Conservation (phyloP, 805 yeast species). For the Ogataea corticis region DNA sequence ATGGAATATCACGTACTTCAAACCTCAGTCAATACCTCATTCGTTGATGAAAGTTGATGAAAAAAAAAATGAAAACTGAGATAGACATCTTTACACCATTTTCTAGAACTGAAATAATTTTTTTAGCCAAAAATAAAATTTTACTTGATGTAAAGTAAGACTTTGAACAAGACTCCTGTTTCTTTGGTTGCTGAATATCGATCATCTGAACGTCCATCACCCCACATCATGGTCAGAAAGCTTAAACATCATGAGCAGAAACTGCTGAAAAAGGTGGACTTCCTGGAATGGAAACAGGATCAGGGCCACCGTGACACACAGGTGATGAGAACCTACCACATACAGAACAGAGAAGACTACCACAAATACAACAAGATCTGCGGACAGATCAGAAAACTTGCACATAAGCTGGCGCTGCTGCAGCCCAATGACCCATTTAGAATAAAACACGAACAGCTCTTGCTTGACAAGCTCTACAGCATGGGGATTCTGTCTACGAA, state of each 20-base stretch:
- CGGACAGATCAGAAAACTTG: constrained; percentile 86
- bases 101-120: neutral
- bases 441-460: constrained; percentile 80
- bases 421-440: constrained; percentile 88
- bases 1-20: too few relatives aligned
- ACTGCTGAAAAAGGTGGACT: constrained; percentile 91
- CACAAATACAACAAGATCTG: constrained; percentile 91
- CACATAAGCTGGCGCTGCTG: constrained; percentile 79
- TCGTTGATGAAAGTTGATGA: neutral
- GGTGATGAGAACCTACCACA: constrained; percentile 91
- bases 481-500: constrained; percentile 91
- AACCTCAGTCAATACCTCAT: too few relatives aligned
- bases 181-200: too few relatives aligned
- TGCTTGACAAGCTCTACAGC: constrained; percentile 80
- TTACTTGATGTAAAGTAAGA: neutral
- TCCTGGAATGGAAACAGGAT: constrained; percentile 97
- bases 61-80: constrained; percentile 3
- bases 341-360: constrained; percentile 94
- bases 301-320: constrained; percentile 94
- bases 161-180: neutral
- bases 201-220: neutral
- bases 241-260: constrained; percentile 95
- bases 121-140: constrained; percentile 11
- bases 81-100: neutral
- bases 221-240: constrained; percentile 63